phyloP scores from a whole-genome alignment of 805 yeast species.

The Scheffersomyces ergatensis region DNA sequence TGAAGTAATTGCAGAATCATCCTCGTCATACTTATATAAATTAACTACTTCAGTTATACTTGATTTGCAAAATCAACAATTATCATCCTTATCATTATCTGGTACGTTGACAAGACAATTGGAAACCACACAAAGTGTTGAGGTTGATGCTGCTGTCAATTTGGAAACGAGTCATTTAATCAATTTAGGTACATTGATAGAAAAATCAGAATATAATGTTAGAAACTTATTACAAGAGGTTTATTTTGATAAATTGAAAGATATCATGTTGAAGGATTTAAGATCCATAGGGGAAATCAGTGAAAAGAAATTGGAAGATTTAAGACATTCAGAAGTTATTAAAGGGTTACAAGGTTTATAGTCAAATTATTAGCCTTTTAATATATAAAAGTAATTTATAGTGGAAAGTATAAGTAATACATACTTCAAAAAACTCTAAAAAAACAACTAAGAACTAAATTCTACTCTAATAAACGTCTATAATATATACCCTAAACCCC shows the following conservation, averaged over 20 bases:
- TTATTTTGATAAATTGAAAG: constrained; percentile 91
- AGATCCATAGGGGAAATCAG: constrained; percentile 35
- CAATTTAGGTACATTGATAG: constrained; percentile 81
- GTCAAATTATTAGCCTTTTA: too few relatives aligned
- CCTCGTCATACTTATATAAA: constrained; percentile 50
- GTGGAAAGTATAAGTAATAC: too few relatives aligned
- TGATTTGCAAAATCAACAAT: constrained; percentile 44
- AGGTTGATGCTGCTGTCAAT: constrained; percentile 25
- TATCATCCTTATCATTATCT: constrained; percentile 42
- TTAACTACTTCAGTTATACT: constrained; percentile 86
- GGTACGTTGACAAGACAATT: constrained; percentile 88
- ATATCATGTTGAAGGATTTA: constrained; percentile 58
- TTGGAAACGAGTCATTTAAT: constrained; percentile 72
- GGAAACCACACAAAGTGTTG: constrained; percentile 49
- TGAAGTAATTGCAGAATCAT: constrained; percentile 54
- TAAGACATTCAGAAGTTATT: constrained; percentile 34
- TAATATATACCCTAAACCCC: too few relatives aligned
- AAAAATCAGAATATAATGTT: constrained; percentile 83
- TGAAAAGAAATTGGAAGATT: constrained; percentile 26
- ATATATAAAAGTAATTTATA: too few relatives aligned
- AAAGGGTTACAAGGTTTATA: constrained; percentile 36
- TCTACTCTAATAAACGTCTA: too few relatives aligned
- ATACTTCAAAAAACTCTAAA: too few relatives aligned
- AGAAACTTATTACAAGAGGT: constrained; percentile 89
- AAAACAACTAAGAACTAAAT: too few relatives aligned